Evolutionary conservation across 306 rosid genomes (phyloP), one percentile per base, ranked within the genome.

Genomic region (Dryas drummondii): DNA sequence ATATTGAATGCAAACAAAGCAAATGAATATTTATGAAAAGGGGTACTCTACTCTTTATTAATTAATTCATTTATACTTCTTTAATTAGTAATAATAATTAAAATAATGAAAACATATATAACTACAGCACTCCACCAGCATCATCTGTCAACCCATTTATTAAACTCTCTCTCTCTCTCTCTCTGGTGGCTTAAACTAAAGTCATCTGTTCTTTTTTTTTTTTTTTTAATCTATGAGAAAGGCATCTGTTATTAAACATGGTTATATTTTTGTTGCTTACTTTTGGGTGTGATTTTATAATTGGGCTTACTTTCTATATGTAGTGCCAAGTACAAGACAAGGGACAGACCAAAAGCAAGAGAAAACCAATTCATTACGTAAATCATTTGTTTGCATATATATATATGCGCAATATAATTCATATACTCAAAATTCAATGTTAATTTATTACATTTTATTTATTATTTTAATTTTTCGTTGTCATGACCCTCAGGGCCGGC

Each of bases 301-400:
- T 45, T 32, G 1, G 42, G 55, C 22, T 52, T 70, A 47, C 72
- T 71, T 78, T 62, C 32, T 44, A 3, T 48, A 11, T 42, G 48
- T 44, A 27, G 81, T 26, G 51, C 58, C 16, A 16, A 57, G 59
- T 32, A 37, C 37, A 80, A 37, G 84, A 80, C 77, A 76, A 80
- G 57, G 9, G 3, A 66, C 55, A 57, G 82, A 68, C 74, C 74
- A 41, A 46, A 71, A 66, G 19, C 67, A 51, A 22, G 1, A 50
- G 19, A 55, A 71, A 42, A 54, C 52, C 41, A 71, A 53, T 54
- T 42, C 52, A 9, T 71, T 71, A 17, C 42, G 75, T 54, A 71
- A 61, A 37, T 37, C 15, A 61, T 61, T 37, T 61, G 45, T 6
- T 61, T 61, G 66, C 11, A 13, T 61, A 37, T 22, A 22, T 22